phyloP scores from a whole-genome alignment of 179 eudicot species.

The Sideroxylon spinosum region DNA sequence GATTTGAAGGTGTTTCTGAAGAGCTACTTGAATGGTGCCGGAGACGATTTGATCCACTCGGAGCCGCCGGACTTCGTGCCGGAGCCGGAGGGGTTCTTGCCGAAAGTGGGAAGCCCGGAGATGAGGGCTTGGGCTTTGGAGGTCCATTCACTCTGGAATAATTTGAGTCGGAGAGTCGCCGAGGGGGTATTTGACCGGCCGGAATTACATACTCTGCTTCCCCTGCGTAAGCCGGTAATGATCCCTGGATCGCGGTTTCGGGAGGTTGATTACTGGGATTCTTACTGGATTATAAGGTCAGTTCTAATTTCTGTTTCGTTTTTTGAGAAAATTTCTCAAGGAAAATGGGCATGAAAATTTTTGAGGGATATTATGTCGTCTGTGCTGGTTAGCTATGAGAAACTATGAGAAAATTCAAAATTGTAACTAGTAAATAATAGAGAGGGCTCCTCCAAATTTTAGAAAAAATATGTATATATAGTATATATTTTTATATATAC shows the following conservation, averaged over 20 bases:
- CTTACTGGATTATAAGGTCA: constrained; percentile 90
- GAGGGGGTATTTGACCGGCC: constrained; percentile 44
- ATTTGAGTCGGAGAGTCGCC: constrained; percentile 69
- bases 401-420: too few species aligned
- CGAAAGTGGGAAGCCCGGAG: constrained; percentile 46
- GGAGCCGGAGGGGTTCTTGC: constrained; percentile 60
- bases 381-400: too few species aligned
- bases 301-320: constrained; percentile 11
- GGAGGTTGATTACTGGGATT: constrained; percentile 93
- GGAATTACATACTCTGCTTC: constrained; percentile 61
- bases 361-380: too few species aligned
- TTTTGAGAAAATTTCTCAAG: neutral
- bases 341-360: neutral
- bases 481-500: too few species aligned
- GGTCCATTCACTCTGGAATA: constrained; percentile 81
- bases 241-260: constrained; percentile 91
- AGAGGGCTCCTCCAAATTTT: too few species aligned
- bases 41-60: constrained; percentile 53
- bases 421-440: too few species aligned
- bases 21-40: constrained; percentile 50
- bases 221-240: constrained; percentile 51
- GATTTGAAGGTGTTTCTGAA: constrained; percentile 39
- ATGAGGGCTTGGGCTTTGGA: constrained; percentile 71
- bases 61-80: constrained; percentile 60
- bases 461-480: too few species aligned